Conservation (phyloP, 352 stramenopile genomes). For the Pythium aquatile region DNA sequence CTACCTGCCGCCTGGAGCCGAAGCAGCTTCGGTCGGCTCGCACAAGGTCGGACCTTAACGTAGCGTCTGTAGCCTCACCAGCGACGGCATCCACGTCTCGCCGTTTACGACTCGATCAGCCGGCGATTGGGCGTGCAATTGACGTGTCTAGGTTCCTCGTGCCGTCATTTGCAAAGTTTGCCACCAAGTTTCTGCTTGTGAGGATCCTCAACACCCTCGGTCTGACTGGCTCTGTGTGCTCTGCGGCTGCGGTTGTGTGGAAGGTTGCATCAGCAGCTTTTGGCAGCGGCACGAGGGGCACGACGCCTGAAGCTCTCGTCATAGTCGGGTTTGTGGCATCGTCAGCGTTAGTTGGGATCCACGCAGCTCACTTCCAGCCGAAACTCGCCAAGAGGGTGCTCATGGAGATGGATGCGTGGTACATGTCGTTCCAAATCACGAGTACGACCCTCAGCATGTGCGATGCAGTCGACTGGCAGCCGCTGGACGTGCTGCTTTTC, state of each 20-base stretch:
- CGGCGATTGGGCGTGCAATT: neutral
- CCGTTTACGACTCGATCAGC: no score
- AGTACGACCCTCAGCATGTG: neutral
- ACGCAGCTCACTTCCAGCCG: neutral
- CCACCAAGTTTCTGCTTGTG: neutral
- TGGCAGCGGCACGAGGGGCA: neutral
- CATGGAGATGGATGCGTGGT: neutral
- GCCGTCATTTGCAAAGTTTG: neutral
- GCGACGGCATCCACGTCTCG: no score
- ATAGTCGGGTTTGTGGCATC: neutral
- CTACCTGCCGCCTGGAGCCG: neutral
- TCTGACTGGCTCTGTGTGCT: neutral
- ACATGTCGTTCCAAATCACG: neutral
- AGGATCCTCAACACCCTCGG: neutral
- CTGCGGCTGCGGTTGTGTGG: neutral
- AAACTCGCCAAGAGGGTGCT: neutral
- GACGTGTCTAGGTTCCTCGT: neutral
- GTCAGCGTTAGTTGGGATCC: neutral
- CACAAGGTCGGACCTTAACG: no score
- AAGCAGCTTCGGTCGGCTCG: neutral
- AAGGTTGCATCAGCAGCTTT: no score
- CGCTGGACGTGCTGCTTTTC: no score
- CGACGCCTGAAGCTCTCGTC: neutral
- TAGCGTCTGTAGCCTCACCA: no score
- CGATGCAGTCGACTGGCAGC: neutral